Conservation (phyloP, 2,329 filamentous ascomycete genomes). For the Fusarium euwallaceae region DNA sequence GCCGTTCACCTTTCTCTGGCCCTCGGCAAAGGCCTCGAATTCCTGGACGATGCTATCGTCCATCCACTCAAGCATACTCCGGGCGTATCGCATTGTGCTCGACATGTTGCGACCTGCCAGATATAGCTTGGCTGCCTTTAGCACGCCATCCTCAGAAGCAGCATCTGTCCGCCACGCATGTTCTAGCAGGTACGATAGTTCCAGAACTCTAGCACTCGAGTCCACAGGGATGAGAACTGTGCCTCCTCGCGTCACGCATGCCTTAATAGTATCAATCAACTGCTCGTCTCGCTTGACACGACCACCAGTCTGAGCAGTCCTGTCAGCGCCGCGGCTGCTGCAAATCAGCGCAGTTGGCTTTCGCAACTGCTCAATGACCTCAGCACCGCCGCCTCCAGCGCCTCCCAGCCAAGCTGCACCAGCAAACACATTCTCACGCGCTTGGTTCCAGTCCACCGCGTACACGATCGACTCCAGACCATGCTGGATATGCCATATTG, state of each 20-base stretch:
- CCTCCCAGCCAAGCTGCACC: constrained; percentile 95
- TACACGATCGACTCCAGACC: constrained; percentile 97
- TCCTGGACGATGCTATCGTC: constrained; percentile 94
- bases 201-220: constrained; percentile 93
- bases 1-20: constrained; percentile 60
- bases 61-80: constrained; percentile 99
- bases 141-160: constrained; percentile 62
- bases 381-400: constrained; percentile 81
- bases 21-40: constrained; percentile 79
- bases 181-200: constrained; percentile 92
- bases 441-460: constrained; percentile 98
- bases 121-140: constrained; percentile 75
- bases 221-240: constrained; percentile 95
- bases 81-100: constrained; percentile 89
- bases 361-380: constrained; percentile 92
- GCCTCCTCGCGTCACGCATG: constrained; percentile 84
- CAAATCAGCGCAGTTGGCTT: constrained; percentile 96
- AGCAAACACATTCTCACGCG: constrained; percentile 93
- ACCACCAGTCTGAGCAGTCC: constrained; percentile 77
- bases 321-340: constrained; percentile 84
- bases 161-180: constrained; percentile 85
- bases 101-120: constrained; percentile 88
- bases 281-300: constrained; percentile 87
- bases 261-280: constrained; percentile 83
- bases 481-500: constrained; percentile 99